A percentile compares a stretch with the other conserved stretches of the same genome.
phyloP scores from a whole-genome alignment of 164 flowering plant species.

The Tinospora cordifolia region DNA sequence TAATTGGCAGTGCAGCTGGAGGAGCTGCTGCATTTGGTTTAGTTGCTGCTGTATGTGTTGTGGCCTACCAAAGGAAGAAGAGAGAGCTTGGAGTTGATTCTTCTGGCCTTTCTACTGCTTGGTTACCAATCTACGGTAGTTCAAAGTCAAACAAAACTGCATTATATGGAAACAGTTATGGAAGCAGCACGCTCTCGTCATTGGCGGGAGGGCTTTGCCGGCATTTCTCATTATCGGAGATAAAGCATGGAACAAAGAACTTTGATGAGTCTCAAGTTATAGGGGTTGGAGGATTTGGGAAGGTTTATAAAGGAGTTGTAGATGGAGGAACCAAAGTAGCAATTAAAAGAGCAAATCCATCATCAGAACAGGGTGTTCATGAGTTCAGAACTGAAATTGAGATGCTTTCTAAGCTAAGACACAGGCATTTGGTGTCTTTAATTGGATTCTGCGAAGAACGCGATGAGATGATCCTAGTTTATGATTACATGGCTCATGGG shows the following conservation, averaged over 20 bases:
- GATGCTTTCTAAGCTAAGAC: conserved; percentile 63
- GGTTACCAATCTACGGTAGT: conserved; percentile 46
- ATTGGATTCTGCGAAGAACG: conserved; percentile 63
- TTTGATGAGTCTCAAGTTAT: conserved; percentile 45
- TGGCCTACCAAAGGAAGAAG: conserved; percentile 15
- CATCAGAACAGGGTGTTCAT: conserved; percentile 54
- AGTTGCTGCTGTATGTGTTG: conserved; percentile 28
- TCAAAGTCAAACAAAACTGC: conserved; percentile 35
- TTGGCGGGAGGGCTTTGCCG: conserved; percentile 30
- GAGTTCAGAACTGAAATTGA: conserved; percentile 64
- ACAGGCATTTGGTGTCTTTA: conserved; percentile 59
- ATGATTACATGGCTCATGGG: conserved; percentile 62
- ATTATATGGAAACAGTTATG: conserved; percentile 27
- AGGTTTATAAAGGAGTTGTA: conserved; percentile 42
- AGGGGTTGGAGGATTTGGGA: conserved; percentile 64
- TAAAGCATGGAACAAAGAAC: conserved; percentile 37
- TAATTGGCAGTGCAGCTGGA: conserved; percentile 39
- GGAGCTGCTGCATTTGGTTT: conserved; percentile 40
- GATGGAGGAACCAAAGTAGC: conserved; percentile 51
- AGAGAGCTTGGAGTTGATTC: not conserved
- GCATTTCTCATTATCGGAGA: conserved; percentile 41
- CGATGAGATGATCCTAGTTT: conserved; percentile 55
- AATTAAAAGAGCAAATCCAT: conserved; percentile 62
- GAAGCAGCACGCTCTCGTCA: conserved; percentile 25
- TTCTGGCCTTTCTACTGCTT: conserved; percentile 10